phyloP scores from a whole-genome alignment of 2,329 filamentous ascomycete species.

The Mycosphaerella arachidis region DNA sequence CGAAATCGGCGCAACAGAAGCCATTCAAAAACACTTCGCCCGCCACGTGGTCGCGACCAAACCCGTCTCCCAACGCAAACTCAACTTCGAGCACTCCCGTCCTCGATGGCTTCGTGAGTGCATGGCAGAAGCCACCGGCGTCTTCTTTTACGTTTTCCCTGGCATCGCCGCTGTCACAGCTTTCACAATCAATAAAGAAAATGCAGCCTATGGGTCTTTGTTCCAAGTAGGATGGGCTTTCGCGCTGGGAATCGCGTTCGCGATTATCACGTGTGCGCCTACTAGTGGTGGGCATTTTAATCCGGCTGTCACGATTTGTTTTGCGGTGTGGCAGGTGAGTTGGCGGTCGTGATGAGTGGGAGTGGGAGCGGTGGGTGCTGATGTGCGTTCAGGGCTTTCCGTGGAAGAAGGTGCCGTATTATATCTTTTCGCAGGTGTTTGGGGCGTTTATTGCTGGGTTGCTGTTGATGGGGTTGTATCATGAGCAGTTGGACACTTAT shows the following conservation, averaged over 20 bases:
- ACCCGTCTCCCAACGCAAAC: conserved; percentile 51
- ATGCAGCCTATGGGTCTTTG: conserved; percentile 47
- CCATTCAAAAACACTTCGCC: conserved; percentile 47
- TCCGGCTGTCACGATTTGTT: conserved; percentile 37
- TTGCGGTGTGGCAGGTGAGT: conserved; percentile 47
- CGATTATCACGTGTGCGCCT: conserved; percentile 54
- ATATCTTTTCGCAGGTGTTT: conserved; percentile 55
- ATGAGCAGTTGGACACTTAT: conserved; percentile 45
- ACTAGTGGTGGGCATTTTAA: conserved; percentile 45
- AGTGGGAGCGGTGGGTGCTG: neutral
- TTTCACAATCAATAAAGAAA: conserved; percentile 46
- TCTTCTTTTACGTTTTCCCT: conserved; percentile 46
- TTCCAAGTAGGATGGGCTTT: conserved; percentile 55
- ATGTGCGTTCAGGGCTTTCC: conserved; percentile 41
- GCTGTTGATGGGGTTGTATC: conserved; percentile 54
- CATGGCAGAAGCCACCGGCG: conserved; percentile 53
- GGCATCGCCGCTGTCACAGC: conserved; percentile 52
- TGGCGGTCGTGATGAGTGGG: no score
- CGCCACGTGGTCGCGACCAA: conserved; percentile 49
- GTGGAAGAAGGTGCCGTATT: conserved; percentile 54
- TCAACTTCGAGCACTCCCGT: conserved; percentile 52
- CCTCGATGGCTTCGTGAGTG: conserved; percentile 54
- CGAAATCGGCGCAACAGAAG: conserved; percentile 53
- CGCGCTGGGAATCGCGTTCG: conserved; percentile 55
- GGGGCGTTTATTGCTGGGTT: conserved; percentile 53